phyloP scores from a whole-genome alignment of 352 stramenopile genomes.

The Globisporangium irregulare region DNA sequence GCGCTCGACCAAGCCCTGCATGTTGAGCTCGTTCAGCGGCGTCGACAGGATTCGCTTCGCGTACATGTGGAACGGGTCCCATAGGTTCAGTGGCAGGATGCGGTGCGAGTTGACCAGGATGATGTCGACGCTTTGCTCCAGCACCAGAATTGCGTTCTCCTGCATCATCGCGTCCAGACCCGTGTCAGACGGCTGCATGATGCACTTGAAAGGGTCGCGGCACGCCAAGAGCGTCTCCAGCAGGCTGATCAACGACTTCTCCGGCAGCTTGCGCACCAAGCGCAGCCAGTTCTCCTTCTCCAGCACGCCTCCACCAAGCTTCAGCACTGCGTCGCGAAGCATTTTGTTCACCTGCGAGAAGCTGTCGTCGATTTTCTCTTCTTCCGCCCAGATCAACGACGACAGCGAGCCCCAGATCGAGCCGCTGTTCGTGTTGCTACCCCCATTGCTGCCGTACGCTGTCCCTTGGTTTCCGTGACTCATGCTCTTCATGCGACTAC shows the following conservation, averaged over 20 bases:
- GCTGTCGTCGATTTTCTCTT: constrained; percentile 75
- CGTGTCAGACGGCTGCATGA: constrained; percentile 44
- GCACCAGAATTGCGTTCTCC: constrained; percentile 85
- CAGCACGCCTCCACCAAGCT: constrained; percentile 66
- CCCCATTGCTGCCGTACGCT: constrained; percentile 36
- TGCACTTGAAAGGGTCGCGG: constrained; percentile 76
- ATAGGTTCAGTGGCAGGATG: constrained; percentile 67
- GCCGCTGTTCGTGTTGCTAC: constrained; percentile 30
- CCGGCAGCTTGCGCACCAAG: constrained; percentile 73
- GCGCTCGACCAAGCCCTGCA: constrained; percentile 75
- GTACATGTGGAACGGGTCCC: constrained; percentile 81
- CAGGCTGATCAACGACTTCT: constrained; percentile 56
- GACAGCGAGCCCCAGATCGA: constrained; percentile 82
- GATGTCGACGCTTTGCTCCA: constrained; percentile 81
- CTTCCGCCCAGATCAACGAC: constrained; percentile 80
- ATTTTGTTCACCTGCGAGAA: constrained; percentile 81
- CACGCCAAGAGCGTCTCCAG: constrained; percentile 76
- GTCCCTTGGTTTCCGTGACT: constrained; percentile 49
- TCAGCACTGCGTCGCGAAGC: constrained; percentile 68
- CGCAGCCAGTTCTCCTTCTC: constrained; percentile 87
- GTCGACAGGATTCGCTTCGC: constrained; percentile 73
- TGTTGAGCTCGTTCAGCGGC: constrained; percentile 66
- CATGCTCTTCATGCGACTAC: constrained; percentile 80
- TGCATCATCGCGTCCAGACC: constrained; percentile 84
- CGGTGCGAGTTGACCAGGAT: constrained; percentile 85